phyloP scores from a whole-genome alignment of 768 basidiomycete species.

The Melanogaster broomeanus region DNA sequence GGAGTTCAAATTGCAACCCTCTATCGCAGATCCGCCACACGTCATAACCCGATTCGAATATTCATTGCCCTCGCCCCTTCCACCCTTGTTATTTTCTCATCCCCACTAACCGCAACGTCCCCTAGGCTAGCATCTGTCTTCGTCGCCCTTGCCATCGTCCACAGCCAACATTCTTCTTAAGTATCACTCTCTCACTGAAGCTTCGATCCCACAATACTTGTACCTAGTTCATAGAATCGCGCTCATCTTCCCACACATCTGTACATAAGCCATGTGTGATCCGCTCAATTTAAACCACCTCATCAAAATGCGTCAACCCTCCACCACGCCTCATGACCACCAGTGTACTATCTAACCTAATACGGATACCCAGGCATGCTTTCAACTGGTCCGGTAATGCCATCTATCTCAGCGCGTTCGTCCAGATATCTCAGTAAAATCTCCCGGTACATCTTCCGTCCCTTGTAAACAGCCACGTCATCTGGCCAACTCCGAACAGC shows the following conservation, averaged over 20 bases:
- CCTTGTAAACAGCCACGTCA: conserved; percentile 46
- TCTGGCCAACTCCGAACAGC: conserved; percentile 67
- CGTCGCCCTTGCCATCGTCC: not conserved
- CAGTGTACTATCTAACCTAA: conserved; percentile 5
- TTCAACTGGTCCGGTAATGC: not conserved
- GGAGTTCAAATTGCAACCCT: conserved; percentile 36
- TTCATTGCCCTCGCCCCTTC: conserved; percentile 3
- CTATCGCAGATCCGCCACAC: conserved; percentile 38
- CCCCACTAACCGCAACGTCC: conserved; percentile 1
- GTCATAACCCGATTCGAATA: conserved; percentile 23
- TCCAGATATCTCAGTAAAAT: conserved; percentile 18
- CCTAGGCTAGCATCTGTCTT: not conserved
- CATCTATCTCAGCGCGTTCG: conserved; percentile 12
- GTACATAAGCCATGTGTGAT: not conserved
- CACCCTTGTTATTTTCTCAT: conserved; percentile 21
- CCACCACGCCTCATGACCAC: conserved; percentile 11
- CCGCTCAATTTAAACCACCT: conserved; percentile 3
- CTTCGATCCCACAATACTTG: no score
- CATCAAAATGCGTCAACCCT: not conserved
- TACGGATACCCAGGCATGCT: conserved; percentile 8
- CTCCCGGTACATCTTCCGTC: conserved; percentile 26
- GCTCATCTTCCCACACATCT: not conserved
- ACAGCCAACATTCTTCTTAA: not conserved
- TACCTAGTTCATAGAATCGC: not conserved
- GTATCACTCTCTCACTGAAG: no score